Conservation (phyloP, 139 green algal genomes). For the Micractinium conductrix region DNA sequence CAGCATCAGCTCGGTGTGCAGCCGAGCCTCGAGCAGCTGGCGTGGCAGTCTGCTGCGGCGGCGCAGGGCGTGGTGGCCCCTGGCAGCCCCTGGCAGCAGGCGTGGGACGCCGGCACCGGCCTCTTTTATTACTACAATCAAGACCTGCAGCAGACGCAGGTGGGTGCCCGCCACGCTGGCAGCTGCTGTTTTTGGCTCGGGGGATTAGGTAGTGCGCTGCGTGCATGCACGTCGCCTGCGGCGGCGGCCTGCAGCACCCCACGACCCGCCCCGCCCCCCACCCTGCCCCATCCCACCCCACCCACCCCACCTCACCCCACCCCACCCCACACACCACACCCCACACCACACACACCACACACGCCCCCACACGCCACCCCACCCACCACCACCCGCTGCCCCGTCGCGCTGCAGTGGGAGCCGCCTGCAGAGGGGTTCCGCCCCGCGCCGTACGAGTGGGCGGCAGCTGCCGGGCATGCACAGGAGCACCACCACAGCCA, state of each 20-base stretch:
- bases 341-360: too few relatives aligned
- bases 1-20: background rate
- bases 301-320: too few relatives aligned
- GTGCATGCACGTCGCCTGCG: too few relatives aligned
- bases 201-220: too few relatives aligned
- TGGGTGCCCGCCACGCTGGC: background rate
- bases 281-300: too few relatives aligned
- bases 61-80: background rate
- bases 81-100: slow-evolving; percentile 47
- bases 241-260: too few relatives aligned
- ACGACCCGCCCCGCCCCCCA: too few relatives aligned
- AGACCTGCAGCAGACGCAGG: slow-evolving; percentile 25
- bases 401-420: slow-evolving; percentile 45
- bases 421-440: slow-evolving; percentile 41
- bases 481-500: background rate
- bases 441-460: slow-evolving; percentile 16
- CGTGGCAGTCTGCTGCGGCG: background rate
- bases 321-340: too few relatives aligned
- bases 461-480: background rate
- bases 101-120: slow-evolving; percentile 24
- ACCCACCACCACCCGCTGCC: too few relatives aligned
- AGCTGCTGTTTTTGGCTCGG: too few relatives aligned
- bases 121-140: slow-evolving; percentile 48
- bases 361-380: too few relatives aligned
- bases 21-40: slow-evolving; percentile 5